Percentiles rank a stretch among this genome's conserved stretches.
Evolutionary conservation across 352 stramenopile genomes (phyloP).

Genomic region (Globisporangium perplexum): DNA sequence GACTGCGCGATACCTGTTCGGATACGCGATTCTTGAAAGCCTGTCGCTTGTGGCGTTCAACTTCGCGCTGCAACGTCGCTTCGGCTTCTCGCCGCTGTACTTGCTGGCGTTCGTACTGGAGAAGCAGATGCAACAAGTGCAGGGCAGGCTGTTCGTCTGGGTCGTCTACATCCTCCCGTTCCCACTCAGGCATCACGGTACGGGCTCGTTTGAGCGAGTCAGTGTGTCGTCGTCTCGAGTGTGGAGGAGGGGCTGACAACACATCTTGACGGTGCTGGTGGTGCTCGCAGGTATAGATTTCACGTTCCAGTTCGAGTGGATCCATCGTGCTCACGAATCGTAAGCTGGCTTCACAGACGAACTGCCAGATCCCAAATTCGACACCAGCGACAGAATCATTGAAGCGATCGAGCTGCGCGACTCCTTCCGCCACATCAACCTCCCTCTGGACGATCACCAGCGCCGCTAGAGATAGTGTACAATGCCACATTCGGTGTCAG

Average conservation of each 20-base stretch:
- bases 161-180: slow-evolving; percentile 23
- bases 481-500: too few relatives aligned
- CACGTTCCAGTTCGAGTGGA: slow-evolving; percentile 3
- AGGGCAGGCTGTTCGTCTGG: slow-evolving; percentile 22
- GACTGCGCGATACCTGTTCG: slow-evolving; percentile 9
- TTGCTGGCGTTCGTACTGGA: slow-evolving; percentile 40
- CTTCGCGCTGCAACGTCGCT: slow-evolving; percentile 10
- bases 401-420: too few relatives aligned
- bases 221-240: neutral
- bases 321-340: too few relatives aligned
- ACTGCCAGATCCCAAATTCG: too few relatives aligned
- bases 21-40: slow-evolving; percentile 17
- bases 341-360: too few relatives aligned
- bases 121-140: slow-evolving; percentile 16
- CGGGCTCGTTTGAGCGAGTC: slow-evolving; percentile 1
- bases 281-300: slow-evolving; percentile 10
- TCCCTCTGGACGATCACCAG: too few relatives aligned
- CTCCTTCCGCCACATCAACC: too few relatives aligned
- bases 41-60: slow-evolving; percentile 16
- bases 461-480: too few relatives aligned
- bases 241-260: too few relatives aligned
- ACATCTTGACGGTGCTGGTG: neutral
- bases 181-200: slow-evolving; percentile 23
- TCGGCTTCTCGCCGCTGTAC: slow-evolving; percentile 21
- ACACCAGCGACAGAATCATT: too few relatives aligned